These are phyloP conservation scores for Albizia julibrissin DNA, from an alignment of 306 rosid genomes.

Conservation along the genomic window DNA sequence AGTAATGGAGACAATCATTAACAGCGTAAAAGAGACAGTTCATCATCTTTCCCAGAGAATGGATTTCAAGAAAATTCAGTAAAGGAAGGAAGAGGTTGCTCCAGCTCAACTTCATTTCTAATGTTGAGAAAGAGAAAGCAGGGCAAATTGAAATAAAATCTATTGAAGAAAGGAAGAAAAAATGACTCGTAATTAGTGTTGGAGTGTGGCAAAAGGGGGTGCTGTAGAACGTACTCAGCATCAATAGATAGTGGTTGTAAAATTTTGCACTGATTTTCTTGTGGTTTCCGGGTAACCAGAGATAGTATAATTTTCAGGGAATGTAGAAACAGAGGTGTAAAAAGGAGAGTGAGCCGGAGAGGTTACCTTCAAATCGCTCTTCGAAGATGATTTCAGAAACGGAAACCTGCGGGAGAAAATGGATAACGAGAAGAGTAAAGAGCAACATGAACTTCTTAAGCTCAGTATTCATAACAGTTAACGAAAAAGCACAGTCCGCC, in stretches of 20 bases:
- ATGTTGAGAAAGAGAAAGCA: background rate
- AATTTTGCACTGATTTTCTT: background rate
- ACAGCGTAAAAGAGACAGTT: background rate
- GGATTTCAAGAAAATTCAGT: background rate
- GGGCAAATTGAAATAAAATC: background rate
- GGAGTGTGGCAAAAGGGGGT: background rate
- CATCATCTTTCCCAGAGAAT: background rate
- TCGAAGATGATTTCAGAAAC: conserved; percentile 78
- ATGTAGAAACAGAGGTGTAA: background rate
- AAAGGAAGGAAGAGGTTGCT: background rate
- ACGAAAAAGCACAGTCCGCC: conserved; percentile 36
- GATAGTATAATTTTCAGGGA: conserved; percentile 1
- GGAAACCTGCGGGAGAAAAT: conserved; percentile 37
- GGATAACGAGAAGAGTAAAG: conserved; percentile 24
- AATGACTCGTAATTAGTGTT: background rate
- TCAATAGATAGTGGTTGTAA: background rate
- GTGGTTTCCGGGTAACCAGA: conserved; percentile 27
- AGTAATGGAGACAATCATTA: background rate
- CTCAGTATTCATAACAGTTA: background rate
- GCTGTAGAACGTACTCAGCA: background rate
- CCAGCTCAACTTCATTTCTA: no score
- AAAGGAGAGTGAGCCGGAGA: background rate
- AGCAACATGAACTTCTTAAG: conserved; percentile 27
- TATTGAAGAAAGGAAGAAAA: background rate
- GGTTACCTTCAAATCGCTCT: conserved; percentile 78